phyloP scores from a whole-genome alignment of 257 asterid species.

The Solanum infundibuliforme region DNA sequence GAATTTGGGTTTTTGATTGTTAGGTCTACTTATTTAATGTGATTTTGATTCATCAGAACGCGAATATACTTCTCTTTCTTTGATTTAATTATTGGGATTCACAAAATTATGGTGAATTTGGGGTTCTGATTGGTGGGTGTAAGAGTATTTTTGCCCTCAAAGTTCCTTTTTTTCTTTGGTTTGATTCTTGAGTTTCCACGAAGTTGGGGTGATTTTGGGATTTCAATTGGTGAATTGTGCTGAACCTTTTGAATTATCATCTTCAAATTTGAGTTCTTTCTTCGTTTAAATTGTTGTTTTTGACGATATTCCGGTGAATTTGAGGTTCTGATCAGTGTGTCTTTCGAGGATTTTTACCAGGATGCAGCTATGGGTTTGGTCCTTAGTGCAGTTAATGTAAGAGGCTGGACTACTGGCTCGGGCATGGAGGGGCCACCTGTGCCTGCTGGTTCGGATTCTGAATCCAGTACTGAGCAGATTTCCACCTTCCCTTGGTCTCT shows the following conservation, averaged over 20 bases:
- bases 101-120: neutral
- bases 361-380: conserved; percentile 93
- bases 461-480: conserved; percentile 28
- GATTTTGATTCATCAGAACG: neutral
- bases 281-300: neutral
- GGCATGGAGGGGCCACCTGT: conserved; percentile 85
- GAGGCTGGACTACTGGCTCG: conserved; percentile 96
- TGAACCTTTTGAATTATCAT: neutral
- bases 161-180: neutral
- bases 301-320: neutral
- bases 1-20: neutral
- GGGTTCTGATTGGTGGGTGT: neutral
- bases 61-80: too few species aligned
- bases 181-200: neutral
- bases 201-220: neutral
- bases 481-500: conserved; percentile 97
- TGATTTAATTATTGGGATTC: neutral
- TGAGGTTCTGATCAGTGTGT: neutral
- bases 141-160: neutral
- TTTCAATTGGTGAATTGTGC: neutral
- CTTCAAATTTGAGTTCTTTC: neutral
- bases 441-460: conserved; percentile 49
- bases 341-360: conserved; percentile 17
- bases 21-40: neutral
- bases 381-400: conserved; percentile 64